Evolutionary conservation across 768 basidiomycete species (phyloP).

Genomic region (Arthromyces matolae): DNA sequence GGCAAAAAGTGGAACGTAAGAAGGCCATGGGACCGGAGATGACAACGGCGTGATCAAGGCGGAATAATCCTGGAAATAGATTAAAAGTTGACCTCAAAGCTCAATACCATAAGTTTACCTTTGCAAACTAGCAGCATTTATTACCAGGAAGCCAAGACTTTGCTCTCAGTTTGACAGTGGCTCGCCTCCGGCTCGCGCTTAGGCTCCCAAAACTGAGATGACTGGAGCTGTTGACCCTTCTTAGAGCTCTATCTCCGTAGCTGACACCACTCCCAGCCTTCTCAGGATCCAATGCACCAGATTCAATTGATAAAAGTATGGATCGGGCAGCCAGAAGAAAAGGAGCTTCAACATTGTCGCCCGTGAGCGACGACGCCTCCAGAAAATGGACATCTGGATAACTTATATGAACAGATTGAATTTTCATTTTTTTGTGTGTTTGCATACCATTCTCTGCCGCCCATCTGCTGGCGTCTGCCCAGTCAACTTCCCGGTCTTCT

Average conservation of each 20-base stretch:
- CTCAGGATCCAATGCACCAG: constrained; percentile 88
- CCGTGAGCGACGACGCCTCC: constrained; percentile 87
- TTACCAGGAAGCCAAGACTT: constrained; percentile 59
- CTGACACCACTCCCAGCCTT: constrained; percentile 93
- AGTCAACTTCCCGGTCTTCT: constrained; percentile 93
- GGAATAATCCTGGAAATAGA: constrained; percentile 1
- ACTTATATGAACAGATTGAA: too few relatives aligned
- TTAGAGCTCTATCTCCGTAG: constrained; percentile 90
- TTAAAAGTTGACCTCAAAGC: too few relatives aligned
- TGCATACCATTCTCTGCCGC: constrained; percentile 87
- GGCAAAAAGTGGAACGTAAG: constrained; percentile 3
- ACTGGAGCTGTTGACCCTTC: constrained; percentile 89
- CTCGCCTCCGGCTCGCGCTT: constrained; percentile 60
- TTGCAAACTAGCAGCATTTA: constrained; percentile 68
- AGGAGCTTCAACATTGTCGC: constrained; percentile 92
- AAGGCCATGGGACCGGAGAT: constrained; percentile 5
- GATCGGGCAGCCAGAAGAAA: constrained; percentile 85
- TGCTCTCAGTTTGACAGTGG: constrained; percentile 56
- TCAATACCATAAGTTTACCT: too few relatives aligned
- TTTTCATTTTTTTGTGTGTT: too few relatives aligned
- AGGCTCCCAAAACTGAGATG: constrained; percentile 83
- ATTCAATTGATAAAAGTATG: constrained; percentile 87
- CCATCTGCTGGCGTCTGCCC: constrained; percentile 93
- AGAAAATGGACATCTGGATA: constrained; percentile 90
- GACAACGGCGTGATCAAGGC: neutral